Evolutionary conservation across 768 basidiomycete species (phyloP).

Genomic region (Lactarius pseudohatsudake): DNA sequence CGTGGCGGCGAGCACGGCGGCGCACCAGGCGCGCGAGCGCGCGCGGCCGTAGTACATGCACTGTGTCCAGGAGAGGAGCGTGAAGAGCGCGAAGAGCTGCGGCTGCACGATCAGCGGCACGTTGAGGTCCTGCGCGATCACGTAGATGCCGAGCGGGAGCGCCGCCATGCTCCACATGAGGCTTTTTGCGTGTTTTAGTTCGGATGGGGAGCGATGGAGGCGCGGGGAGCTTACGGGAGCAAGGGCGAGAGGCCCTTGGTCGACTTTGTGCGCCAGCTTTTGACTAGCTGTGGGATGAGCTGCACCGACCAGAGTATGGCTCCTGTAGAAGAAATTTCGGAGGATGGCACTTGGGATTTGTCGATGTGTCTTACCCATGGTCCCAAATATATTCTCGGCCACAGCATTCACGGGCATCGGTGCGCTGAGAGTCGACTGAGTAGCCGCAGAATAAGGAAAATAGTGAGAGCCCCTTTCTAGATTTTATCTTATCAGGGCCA

Average conservation of each 20-base stretch:
- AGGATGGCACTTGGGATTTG: slow-evolving; percentile 42
- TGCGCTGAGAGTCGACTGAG: not conserved
- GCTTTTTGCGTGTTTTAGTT: slow-evolving; percentile 35
- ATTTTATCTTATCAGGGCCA: not conserved
- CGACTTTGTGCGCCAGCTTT: slow-evolving; percentile 65
- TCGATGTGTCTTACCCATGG: slow-evolving; percentile 40
- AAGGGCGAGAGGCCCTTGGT: slow-evolving; percentile 67
- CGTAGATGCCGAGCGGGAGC: slow-evolving; percentile 67
- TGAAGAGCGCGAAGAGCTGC: slow-evolving; percentile 61
- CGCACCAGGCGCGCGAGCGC: slow-evolving; percentile 40
- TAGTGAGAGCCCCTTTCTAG: too few relatives aligned
- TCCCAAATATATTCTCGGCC: slow-evolving; percentile 69
- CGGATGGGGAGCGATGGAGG: not conserved
- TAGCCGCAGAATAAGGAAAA: not conserved
- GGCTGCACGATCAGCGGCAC: slow-evolving; percentile 72
- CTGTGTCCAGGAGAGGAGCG: slow-evolving; percentile 67
- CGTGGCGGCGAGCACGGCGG: slow-evolving; percentile 40
- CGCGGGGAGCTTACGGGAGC: slow-evolving; percentile 49
- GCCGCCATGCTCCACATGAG: slow-evolving; percentile 61
- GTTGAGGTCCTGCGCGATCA: slow-evolving; percentile 61
- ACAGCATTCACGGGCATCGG: slow-evolving; percentile 48
- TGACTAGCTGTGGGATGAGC: slow-evolving; percentile 70
- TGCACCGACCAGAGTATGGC: slow-evolving; percentile 67
- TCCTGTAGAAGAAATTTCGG: slow-evolving; percentile 40
- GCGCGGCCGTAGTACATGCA: slow-evolving; percentile 63